phyloP scores from a whole-genome alignment of 352 stramenopile genomes.

The Aphanomyces cochlioides region DNA sequence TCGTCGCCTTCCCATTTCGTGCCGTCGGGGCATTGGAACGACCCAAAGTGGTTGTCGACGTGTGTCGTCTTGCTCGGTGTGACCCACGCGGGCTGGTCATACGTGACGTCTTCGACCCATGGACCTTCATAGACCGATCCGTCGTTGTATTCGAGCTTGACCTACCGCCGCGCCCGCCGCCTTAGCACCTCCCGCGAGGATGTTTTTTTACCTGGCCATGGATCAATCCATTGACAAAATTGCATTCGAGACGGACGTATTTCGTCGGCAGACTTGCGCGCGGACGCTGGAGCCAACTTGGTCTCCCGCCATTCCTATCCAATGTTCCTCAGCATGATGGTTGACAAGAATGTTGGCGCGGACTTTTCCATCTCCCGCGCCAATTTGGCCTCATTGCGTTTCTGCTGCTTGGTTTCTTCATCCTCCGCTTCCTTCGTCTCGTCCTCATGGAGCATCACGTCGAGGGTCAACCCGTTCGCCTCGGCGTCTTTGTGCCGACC shows the following conservation, averaged over 20 bases:
- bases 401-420: not conserved
- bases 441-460: conserved; percentile 8
- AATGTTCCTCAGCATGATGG: not conserved
- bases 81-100: conserved; percentile 42
- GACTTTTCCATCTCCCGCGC: no score
- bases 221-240: conserved; percentile 64
- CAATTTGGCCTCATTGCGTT: not conserved
- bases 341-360: no score
- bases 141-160: conserved; percentile 69
- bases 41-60: conserved; percentile 53
- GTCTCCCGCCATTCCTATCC: not conserved
- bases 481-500: conserved; percentile 49
- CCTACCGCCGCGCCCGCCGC: conserved; percentile 11
- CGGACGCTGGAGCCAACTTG: conserved; percentile 6
- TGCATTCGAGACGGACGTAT: conserved; percentile 68
- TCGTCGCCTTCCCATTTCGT: conserved; percentile 68
- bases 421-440: not conserved
- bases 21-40: conserved; percentile 64
- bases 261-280: conserved; percentile 14
- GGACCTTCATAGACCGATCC: conserved; percentile 74
- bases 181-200: no score
- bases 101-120: conserved; percentile 64
- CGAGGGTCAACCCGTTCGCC: conserved; percentile 41
- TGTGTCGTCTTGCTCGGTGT: conserved; percentile 55
- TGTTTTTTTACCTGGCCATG: conserved; percentile 43